phyloP scores from a whole-genome alignment of 805 yeast genomes.

The Nadsonia fulvescens region DNA sequence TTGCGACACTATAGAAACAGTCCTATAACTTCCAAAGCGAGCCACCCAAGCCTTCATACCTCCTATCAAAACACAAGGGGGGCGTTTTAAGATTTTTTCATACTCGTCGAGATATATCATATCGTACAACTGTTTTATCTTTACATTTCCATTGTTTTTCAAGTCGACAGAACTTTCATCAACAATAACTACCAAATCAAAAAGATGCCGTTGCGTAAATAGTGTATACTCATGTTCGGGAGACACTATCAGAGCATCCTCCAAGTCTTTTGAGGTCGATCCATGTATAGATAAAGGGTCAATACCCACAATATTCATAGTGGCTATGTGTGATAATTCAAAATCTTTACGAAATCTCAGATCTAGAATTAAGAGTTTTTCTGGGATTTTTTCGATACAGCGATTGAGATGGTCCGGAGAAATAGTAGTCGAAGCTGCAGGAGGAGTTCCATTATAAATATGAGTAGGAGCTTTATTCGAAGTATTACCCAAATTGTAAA shows the following conservation, averaged over 20 bases:
- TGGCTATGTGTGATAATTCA: constrained; percentile 42
- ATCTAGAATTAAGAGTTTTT: constrained; percentile 54
- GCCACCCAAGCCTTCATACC: constrained; percentile 34
- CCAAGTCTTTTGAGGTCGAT: constrained; percentile 49
- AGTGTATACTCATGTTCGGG: constrained; percentile 34
- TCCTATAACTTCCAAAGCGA: constrained; percentile 9
- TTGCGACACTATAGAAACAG: constrained; percentile 1
- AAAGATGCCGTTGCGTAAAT: constrained; percentile 36
- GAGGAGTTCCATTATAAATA: no score
- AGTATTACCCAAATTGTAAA: no score
- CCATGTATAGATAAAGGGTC: constrained; percentile 47
- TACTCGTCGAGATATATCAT: constrained; percentile 23
- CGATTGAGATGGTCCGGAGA: no score
- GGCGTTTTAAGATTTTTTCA: constrained; percentile 21
- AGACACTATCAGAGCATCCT: constrained; percentile 32
- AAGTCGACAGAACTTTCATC: constrained; percentile 22
- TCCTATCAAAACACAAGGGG: constrained; percentile 31
- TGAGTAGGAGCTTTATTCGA: no score
- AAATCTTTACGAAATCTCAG: constrained; percentile 44
- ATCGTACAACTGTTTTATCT: constrained; percentile 16
- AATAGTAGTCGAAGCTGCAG: no score
- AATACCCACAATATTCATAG: constrained; percentile 44
- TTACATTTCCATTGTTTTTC: constrained; percentile 9
- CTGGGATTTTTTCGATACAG: no score
- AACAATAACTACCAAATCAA: constrained; percentile 48